Conservation (phyloP, 2,329 filamentous ascomycete genomes). For the Trichoderma lentiforme region DNA sequence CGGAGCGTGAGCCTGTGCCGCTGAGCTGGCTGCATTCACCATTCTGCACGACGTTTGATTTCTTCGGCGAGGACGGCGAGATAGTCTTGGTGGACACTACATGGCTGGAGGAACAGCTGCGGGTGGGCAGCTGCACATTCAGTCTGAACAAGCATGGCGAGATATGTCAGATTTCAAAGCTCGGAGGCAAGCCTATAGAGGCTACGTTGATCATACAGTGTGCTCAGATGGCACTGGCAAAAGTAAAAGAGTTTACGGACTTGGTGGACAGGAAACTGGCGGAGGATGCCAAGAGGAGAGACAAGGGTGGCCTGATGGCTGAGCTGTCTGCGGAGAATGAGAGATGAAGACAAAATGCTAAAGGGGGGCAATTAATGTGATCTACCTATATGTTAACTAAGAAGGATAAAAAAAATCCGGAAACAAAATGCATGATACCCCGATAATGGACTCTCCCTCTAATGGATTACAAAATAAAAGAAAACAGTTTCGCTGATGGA, state of each 20-base stretch:
- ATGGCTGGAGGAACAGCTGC: constrained; percentile 71
- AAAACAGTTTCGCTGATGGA: constrained; percentile 2
- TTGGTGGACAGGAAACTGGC: constrained; percentile 70
- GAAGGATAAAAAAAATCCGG: constrained; percentile 13
- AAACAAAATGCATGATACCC: constrained; percentile 32
- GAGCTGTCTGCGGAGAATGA: constrained; percentile 83
- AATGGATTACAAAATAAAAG: neutral
- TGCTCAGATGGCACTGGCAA: constrained; percentile 68
- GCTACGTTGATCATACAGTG: constrained; percentile 75
- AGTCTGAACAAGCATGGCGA: constrained; percentile 88
- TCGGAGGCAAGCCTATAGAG: constrained; percentile 79
- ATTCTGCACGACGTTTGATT: constrained; percentile 85
- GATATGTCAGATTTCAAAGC: constrained; percentile 86
- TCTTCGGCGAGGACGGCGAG: constrained; percentile 71
- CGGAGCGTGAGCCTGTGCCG: constrained; percentile 85
- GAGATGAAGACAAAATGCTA: constrained; percentile 39
- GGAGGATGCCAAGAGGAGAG: constrained; percentile 72
- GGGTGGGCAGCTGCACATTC: constrained; percentile 71
- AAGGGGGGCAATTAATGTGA: constrained; percentile 13
- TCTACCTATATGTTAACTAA: constrained; percentile 1
- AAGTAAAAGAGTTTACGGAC: constrained; percentile 75
- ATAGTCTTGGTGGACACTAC: constrained; percentile 67
- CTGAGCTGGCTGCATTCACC: constrained; percentile 90
- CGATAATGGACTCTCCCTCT: neutral
- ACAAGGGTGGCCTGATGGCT: constrained; percentile 74